A percentile compares a stretch with the other conserved stretches of the same genome.
Evolutionary conservation across 495 filamentous ascomycete species (phyloP).

Genomic region (Aspergillus bertholletiae): DNA sequence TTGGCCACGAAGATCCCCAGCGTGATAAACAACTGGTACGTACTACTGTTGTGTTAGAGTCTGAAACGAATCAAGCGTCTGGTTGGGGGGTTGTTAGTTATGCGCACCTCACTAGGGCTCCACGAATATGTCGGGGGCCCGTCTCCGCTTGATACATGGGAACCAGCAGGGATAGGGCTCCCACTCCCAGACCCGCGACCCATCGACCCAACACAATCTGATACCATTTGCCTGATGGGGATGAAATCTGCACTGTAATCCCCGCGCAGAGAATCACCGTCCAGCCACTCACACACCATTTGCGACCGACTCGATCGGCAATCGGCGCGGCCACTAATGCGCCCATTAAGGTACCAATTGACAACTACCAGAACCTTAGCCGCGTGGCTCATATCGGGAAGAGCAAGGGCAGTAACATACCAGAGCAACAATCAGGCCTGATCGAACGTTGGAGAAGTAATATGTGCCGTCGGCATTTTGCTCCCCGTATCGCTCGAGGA

Average conservation of each 20-base stretch:
- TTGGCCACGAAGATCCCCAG: conserved; percentile 77
- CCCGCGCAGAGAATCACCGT: conserved; percentile 59
- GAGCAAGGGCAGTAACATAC: conserved; percentile 15
- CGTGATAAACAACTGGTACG: conserved; percentile 84
- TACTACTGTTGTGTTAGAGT: conserved; percentile 15
- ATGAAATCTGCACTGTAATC: conserved; percentile 61
- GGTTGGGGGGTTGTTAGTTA: not conserved
- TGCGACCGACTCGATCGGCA: conserved; percentile 49
- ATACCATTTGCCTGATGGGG: conserved; percentile 47
- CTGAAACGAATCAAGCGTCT: not conserved
- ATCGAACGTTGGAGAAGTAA: conserved; percentile 47
- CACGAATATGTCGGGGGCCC: conserved; percentile 59
- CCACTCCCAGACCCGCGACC: conserved; percentile 64
- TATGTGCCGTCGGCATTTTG: conserved; percentile 24
- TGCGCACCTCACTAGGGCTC: conserved; percentile 54
- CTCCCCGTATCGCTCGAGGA: conserved; percentile 41
- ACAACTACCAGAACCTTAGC: too few species aligned
- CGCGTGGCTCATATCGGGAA: too few species aligned
- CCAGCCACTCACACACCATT: conserved; percentile 49
- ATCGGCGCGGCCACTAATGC: conserved; percentile 55
- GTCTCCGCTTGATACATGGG: conserved; percentile 73
- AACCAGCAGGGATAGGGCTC: conserved; percentile 61
- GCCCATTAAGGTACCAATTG: conserved; percentile 64
- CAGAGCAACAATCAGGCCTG: conserved; percentile 51
- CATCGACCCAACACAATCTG: conserved; percentile 49